Evolutionary conservation across 1,284 basidiomycete genomes (phyloP), one percentile per base, ranked within the genome.

Genomic region (Sporisorium scitamineum): DNA sequence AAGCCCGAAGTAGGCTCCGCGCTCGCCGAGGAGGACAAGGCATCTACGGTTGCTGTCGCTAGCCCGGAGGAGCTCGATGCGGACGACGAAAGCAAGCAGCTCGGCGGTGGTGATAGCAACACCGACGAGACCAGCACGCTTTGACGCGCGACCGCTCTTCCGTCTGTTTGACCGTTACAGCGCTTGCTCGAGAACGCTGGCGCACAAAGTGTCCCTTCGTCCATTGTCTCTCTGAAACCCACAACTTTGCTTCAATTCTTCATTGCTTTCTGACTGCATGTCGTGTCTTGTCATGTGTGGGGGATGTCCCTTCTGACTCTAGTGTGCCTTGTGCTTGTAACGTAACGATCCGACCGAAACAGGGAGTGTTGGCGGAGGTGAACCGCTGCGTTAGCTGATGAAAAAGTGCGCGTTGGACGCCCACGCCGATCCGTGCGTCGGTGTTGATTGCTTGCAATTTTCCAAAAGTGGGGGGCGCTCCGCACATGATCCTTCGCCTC

Each of bases 41-140:
- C 47, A 11, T 22, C 68, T 7, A 26, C 42, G 11, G 22, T 55
- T 13, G 26, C 37, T 6, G 56, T 75, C 16, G 72, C 67, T 10
- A 70, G 67, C 29, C 72, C 72, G 3, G 72, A 75, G 26, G 60
- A 61, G 53, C 54, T 75, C 16, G 62, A 45, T 14, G 18, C 58
- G 2, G 66, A 74, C 20, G 52, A 70, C 18, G 47, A 54, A 44
- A 37, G 56, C 48, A 75, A 67, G 60, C 72, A 70, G 51, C 67
- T 75, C 50, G 72, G 57, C 24, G 44, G 47, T 29, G 54, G 47
- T 32, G 59, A 16, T 20, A 42, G n/a, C 39, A 42, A 66, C 31
- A 61, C 48, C 26, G 69, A 70, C 18, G 68, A 61, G 9, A 63
- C 58, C 29, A 54, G 60, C 44, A 70, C 69, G 10, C 69, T 70